A percentile compares a stretch with the other conserved stretches of the same genome.
Evolutionary conservation across 495 filamentous ascomycete genomes (phyloP).

Genomic region (Penicillium coprophilum): DNA sequence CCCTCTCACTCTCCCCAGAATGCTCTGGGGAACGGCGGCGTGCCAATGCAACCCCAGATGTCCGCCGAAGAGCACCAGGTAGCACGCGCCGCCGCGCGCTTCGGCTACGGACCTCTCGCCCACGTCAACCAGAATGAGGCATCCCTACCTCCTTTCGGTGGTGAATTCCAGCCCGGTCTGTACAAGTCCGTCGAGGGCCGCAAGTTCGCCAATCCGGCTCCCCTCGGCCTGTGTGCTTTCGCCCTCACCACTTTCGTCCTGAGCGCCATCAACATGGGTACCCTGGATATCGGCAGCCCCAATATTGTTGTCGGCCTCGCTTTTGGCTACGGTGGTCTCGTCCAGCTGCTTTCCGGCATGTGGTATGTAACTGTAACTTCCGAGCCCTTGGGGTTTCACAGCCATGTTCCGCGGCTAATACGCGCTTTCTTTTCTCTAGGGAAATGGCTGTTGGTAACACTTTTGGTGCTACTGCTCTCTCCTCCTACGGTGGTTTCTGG

Average conservation of each 20-base stretch:
- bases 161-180: conserved; percentile 94
- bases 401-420: background rate
- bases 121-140: conserved; percentile 64
- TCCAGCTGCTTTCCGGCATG: conserved; percentile 95
- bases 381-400: background rate
- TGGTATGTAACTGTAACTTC: conserved; percentile 63
- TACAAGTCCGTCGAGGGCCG: conserved; percentile 72
- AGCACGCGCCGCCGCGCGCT: conserved; percentile 48
- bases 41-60: conserved; percentile 36
- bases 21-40: conserved; percentile 8
- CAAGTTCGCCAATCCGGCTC: conserved; percentile 87
- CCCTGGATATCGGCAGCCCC: conserved; percentile 57
- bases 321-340: conserved; percentile 81
- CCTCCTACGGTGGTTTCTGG: conserved; percentile 98
- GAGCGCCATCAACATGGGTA: conserved; percentile 75
- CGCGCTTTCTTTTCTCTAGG: conserved; percentile 48
- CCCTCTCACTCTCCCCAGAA: conserved; percentile 13
- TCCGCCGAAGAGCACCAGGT: conserved; percentile 48
- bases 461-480: conserved; percentile 94
- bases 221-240: conserved; percentile 84
- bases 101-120: conserved; percentile 65
- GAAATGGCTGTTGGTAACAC: conserved; percentile 99
- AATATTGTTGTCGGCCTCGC: conserved; percentile 71
- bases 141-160: conserved; percentile 79
- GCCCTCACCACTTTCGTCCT: conserved; percentile 95